A percentile compares a stretch with the other conserved stretches of the same genome.
These are phyloP conservation scores for Syncephalis fuscata DNA, from an alignment of 371 early-diverging fungal genomes.

Conservation along the genomic window DNA sequence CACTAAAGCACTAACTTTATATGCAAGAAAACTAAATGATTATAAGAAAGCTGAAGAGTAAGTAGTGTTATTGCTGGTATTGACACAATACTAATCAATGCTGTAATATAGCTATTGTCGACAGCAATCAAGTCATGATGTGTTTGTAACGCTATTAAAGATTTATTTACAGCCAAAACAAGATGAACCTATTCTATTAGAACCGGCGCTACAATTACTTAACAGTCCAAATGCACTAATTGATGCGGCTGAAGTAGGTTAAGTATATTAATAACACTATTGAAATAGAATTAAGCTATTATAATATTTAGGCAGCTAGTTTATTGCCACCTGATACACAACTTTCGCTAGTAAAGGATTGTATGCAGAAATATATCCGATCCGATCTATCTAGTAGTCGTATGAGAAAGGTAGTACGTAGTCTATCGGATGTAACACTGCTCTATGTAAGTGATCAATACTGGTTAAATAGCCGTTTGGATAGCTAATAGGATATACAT, in stretches of 20 bases:
- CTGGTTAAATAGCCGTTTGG: no score
- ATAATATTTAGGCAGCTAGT: neutral
- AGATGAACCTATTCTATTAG: constrained; percentile 17
- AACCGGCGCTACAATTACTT: constrained; percentile 28
- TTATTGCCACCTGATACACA: neutral
- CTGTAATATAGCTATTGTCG: neutral
- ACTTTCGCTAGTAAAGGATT: neutral
- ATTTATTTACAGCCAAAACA: constrained; percentile 25
- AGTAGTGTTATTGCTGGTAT: constrained; percentile 2
- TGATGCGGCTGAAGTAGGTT: constrained; percentile 23
- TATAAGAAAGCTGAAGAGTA: constrained; percentile 65
- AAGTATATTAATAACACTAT: no score
- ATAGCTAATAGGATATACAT: neutral
- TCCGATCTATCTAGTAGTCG: neutral
- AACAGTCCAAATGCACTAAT: constrained; percentile 36
- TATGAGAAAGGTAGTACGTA: neutral
- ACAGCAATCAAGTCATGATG: neutral
- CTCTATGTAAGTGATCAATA: no score
- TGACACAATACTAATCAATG: no score
- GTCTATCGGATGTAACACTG: neutral
- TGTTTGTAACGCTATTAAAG: constrained; percentile 20
- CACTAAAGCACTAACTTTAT: constrained; percentile 68
- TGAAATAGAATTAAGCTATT: no score
- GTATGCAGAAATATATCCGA: neutral
- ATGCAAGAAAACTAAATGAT: constrained; percentile 57